Evolutionary conservation across 2,329 filamentous ascomycete genomes (phyloP), one percentile per base, ranked within the genome.

Genomic region (Sporothrix brunneoviolacea): DNA sequence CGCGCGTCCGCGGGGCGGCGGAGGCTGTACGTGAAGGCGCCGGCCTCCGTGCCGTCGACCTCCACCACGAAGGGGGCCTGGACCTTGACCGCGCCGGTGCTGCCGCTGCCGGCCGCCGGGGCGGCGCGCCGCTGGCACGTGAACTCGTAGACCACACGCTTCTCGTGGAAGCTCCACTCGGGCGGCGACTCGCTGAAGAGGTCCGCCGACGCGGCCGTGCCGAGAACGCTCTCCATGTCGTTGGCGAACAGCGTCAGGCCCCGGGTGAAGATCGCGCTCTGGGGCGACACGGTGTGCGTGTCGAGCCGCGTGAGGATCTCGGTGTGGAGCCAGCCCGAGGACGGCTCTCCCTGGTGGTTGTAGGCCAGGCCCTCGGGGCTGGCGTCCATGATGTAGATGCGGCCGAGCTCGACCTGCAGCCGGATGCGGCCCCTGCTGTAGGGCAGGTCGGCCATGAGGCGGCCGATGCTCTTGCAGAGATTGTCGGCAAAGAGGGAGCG

Each of bases 361-460:
- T 49, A 58, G 2, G 63, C 60, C 1, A 63, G 53, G 1, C 56
- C 59, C 7, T 30, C 56, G 1, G 45, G 35, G 7, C 51, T 55
- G 13, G 59, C 50, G 3, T 54, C 50, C 19, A 54, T 53, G 3
- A 65, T 35, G 32, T 62, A 60, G 27, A 60, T 54, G 6, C 64
- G 60, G 3, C 64, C 64, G 9, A 67, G 48, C 9, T 64, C 62
- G 0, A 57, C 61, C 19, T 58, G 52, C 32, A 65, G 38, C 6
- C 50, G 48, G 12, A 65, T 35, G n/a, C 51, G 58, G 22, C 61
- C 59, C 8, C 46, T 38, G 8, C 53, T 40, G 41, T 58, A 62
- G 4, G 58, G 57, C 4, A 59, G 53, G 9, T 52, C 51, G 2
- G 21, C 39, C 8, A 61, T 36, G 8, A 63, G 42, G 4, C 33